Percentiles rank a stretch among this genome's conserved stretches.
Conservation (phyloP, 2,329 filamentous ascomycete species). For the Pleurostoma richardsiae region DNA sequence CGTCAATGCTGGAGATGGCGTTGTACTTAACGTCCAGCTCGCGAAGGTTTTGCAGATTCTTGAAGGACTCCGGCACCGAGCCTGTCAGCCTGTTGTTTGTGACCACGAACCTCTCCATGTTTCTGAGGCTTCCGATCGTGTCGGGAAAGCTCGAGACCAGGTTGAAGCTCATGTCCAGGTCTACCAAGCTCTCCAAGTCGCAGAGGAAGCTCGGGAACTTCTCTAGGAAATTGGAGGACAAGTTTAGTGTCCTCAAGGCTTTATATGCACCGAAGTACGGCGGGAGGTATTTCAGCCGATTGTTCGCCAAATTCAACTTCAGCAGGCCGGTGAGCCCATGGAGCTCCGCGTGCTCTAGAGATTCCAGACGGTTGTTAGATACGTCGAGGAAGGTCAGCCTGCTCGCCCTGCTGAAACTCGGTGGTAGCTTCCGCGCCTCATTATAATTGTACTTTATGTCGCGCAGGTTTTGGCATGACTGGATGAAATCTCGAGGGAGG, state of each 20-base stretch:
- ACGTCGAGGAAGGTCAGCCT: constrained; percentile 86
- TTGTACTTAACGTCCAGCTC: constrained; percentile 97
- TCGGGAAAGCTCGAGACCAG: constrained; percentile 73
- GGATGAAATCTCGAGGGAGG: constrained; percentile 92
- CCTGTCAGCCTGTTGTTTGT: constrained; percentile 89
- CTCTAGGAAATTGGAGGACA: constrained; percentile 89
- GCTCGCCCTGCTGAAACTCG: constrained; percentile 75
- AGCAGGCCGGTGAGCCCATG: constrained; percentile 70
- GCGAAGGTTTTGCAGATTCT: constrained; percentile 69
- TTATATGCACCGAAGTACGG: constrained; percentile 78
- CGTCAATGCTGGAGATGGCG: constrained; percentile 79
- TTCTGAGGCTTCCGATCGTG: constrained; percentile 70
- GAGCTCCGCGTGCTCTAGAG: constrained; percentile 80
- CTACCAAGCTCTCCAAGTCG: constrained; percentile 74
- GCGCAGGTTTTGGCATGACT: constrained; percentile 82
- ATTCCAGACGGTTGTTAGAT: constrained; percentile 88
- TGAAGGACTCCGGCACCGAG: constrained; percentile 68
- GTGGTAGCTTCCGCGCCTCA: constrained; percentile 79
- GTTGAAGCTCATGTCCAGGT: constrained; percentile 97
- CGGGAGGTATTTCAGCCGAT: constrained; percentile 75
- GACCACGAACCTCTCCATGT: constrained; percentile 84
- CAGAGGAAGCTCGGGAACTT: constrained; percentile 83
- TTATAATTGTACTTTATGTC: constrained; percentile 97
- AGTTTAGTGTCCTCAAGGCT: constrained; percentile 74
- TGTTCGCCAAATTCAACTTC: constrained; percentile 91